Percentiles rank a stretch among this genome's conserved stretches.
phyloP scores from a whole-genome alignment of 2,329 filamentous ascomycete genomes.

The Phaeosphaeriaceae sp. region DNA sequence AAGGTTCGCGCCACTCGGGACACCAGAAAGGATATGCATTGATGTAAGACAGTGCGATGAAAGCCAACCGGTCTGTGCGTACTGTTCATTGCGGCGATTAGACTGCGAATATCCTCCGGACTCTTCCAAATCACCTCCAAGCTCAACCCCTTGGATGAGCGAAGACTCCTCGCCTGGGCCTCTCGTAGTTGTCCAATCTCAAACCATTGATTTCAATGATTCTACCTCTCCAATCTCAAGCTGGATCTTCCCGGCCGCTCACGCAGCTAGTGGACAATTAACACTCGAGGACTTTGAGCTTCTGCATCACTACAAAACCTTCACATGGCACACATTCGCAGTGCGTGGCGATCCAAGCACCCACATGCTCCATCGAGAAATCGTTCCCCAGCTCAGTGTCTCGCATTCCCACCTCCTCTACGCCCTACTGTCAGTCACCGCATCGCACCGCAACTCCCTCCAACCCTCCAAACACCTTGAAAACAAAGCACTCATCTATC shows the following conservation, averaged over 20 bases:
- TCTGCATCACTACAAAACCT: slow-evolving; percentile 34
- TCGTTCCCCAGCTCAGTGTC: slow-evolving; percentile 29
- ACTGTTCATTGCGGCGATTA: slow-evolving; percentile 33
- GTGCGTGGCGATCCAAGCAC: slow-evolving; percentile 24
- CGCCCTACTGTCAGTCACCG: slow-evolving; percentile 36
- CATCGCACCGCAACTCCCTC: slow-evolving; percentile 26
- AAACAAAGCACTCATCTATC: slow-evolving; percentile 28
- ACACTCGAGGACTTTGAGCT: slow-evolving; percentile 25
- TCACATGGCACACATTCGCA: slow-evolving; percentile 32
- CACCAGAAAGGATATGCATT: background rate
- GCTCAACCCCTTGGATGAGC: background rate
- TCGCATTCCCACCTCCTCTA: slow-evolving; percentile 33
- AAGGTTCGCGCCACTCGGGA: slow-evolving; percentile 28
- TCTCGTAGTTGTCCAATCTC: background rate
- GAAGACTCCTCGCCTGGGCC: background rate
- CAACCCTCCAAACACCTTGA: slow-evolving; percentile 18
- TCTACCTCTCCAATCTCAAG: slow-evolving; percentile 6
- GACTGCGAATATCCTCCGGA: slow-evolving; percentile 33
- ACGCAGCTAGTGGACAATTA: slow-evolving; percentile 29
- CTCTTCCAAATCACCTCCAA: slow-evolving; percentile 6
- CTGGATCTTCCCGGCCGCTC: slow-evolving; percentile 26
- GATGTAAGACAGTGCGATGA: slow-evolving; percentile 38
- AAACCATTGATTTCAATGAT: slow-evolving; percentile 21
- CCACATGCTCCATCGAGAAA: slow-evolving; percentile 28
- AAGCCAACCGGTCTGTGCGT: slow-evolving; percentile 31